Base-by-base conservation (phyloP, 2,329 filamentous ascomycete genomes). In the Thelonectria discophora region DNA sequence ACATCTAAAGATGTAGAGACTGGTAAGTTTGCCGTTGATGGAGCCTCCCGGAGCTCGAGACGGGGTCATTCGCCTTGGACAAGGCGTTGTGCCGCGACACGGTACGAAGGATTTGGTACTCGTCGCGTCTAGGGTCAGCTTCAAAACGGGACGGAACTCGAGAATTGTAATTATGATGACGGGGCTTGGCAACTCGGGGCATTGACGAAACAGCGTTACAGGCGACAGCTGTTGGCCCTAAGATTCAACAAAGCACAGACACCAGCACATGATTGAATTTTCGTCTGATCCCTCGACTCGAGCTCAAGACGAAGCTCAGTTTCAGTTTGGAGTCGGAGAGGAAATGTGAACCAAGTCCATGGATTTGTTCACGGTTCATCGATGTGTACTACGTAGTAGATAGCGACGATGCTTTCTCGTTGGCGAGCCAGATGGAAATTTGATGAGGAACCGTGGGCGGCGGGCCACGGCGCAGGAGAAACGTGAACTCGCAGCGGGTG, bases 1-100 rank as follows among this genome's bases (percentile, higher is more conserved):
- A 50, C 17, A 5, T 11, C 17, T 20, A 9, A 13, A 50, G 50
- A 50, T 43, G 30, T 34, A 55, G 62, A 55, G 54, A 63, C 58
- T 63, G 62, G 62, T 65, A 70, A 24, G 52, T 39, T 30, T 42
- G 43, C 12, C 12, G 39, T 30, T 32, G 11, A 39, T 40, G 7
- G 21, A 10, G 20, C 12, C 55, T 49, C 65, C 59, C 68, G 60
- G 61, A 58, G 46, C 60, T 65, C 64, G 60, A 66, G 63, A 58
- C 57, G 65, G 63, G 60, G 61, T 60, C 60, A 67, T 60, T 20
- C 55, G 66, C 60, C 60, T 62, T 24, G 24, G 24, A 24, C 24
- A 24, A 24, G 24, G 24, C 24, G 24, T 24, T 24, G 24, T 7
- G 24, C 7, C 65, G 58, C 58, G 52, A 58, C 51, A 50, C 21